phyloP scores from a whole-genome alignment of 2,329 filamentous ascomycete species.

The Penicillium sp. region DNA sequence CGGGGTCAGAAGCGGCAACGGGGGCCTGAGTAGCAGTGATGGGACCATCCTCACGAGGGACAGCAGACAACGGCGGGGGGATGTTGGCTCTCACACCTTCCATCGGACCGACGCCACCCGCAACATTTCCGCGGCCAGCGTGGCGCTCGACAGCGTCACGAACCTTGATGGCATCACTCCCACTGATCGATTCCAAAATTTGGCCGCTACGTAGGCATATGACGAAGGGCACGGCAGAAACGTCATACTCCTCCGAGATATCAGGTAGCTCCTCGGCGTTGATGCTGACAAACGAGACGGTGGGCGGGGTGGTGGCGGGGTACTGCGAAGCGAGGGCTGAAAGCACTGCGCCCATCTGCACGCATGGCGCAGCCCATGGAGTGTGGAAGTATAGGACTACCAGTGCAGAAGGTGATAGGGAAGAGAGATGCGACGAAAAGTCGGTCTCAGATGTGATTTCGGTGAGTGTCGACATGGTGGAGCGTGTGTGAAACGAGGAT shows the following conservation, averaged over 20 bases:
- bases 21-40: slow-evolving; percentile 34
- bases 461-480: slow-evolving; percentile 69
- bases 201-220: slow-evolving; percentile 75
- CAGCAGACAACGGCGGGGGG: slow-evolving; percentile 42
- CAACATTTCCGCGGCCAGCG: slow-evolving; percentile 50
- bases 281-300: slow-evolving; percentile 81
- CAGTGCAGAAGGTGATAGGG: slow-evolving; percentile 68
- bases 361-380: slow-evolving; percentile 93
- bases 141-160: slow-evolving; percentile 82
- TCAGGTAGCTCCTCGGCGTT: slow-evolving; percentile 94
- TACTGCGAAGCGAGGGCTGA: slow-evolving; percentile 84
- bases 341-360: slow-evolving; percentile 88
- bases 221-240: slow-evolving; percentile 90
- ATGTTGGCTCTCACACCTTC: slow-evolving; percentile 37
- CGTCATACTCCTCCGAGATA: slow-evolving; percentile 87
- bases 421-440: slow-evolving; percentile 68
- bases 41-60: slow-evolving; percentile 38
- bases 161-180: slow-evolving; percentile 84
- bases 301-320: slow-evolving; percentile 63
- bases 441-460: slow-evolving; percentile 73
- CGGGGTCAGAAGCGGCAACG: slow-evolving; percentile 14
- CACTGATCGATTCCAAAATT: slow-evolving; percentile 81
- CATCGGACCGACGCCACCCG: slow-evolving; percentile 25
- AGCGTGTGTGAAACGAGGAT: neutral
- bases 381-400: slow-evolving; percentile 92